These are phyloP conservation scores for Ilex asprella DNA, from an alignment of 257 asterid genomes.

Conservation along the genomic window DNA sequence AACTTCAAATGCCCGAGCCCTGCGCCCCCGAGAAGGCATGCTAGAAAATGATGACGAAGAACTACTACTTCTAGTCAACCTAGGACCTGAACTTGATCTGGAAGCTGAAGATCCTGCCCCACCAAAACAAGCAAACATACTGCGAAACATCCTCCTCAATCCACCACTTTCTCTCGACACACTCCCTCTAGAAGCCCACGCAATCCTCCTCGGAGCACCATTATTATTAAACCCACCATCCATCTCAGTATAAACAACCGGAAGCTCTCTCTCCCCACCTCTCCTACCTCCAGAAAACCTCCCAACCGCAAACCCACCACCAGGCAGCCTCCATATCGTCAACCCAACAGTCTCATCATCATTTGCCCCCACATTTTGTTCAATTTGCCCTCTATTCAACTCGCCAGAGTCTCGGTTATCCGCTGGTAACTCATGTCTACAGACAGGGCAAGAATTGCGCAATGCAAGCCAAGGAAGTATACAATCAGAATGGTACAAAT, in stretches of 20 bases:
- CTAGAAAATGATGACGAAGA: constrained; percentile 39
- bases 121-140: constrained; percentile 64
- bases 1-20: constrained; percentile 43
- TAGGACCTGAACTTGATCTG: constrained; percentile 36
- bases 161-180: constrained; percentile 50
- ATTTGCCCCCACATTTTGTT: constrained; percentile 16
- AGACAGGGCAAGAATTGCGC: constrained; percentile 81
- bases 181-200: constrained; percentile 66
- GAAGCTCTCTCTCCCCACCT: constrained; percentile 78
- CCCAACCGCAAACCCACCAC: constrained; percentile 93
- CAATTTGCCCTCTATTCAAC: constrained; percentile 27
- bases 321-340: constrained; percentile 88
- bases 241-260: constrained; percentile 89
- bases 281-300: constrained; percentile 77
- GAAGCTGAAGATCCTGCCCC: constrained; percentile 31
- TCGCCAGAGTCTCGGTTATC: constrained; percentile 30
- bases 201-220: constrained; percentile 66
- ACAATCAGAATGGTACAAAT: constrained; percentile 76
- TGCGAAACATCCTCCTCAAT: constrained; percentile 44
- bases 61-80: constrained; percentile 36
- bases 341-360: constrained; percentile 67
- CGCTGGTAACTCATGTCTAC: constrained; percentile 61
- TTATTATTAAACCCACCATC: constrained; percentile 72
- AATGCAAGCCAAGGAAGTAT: constrained; percentile 75
- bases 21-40: constrained; percentile 40